Evolutionary conservation across 306 rosid species (phyloP), one percentile per base, ranked within the genome.

Genomic region (Pterocarpus macrocarpus): DNA sequence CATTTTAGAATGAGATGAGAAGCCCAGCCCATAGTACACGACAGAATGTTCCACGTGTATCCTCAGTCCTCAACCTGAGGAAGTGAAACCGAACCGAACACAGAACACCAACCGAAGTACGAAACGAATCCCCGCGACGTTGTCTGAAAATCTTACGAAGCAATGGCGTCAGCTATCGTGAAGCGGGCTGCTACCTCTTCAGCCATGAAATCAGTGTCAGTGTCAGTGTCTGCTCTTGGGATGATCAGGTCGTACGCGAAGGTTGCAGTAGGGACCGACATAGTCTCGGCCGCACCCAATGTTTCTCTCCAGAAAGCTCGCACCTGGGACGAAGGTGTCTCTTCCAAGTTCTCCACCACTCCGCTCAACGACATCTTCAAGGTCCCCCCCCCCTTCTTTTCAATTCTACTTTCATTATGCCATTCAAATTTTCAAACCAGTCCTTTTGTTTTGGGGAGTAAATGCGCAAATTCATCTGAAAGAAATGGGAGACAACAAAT

Each of bases 281-380:
- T 95, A 55, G 80, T 94, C 85, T 84, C 97, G 14, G 89, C 92
- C 33, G 92, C 94, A 45, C 86, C 97, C 38, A 78, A 84, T 71
- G 93, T 86, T 86, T 82, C 97, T 80, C 94, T 94, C 86, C 98
- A 91, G 87, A 95, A 91, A 77, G 98, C 99, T 87, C 95, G 97
- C 50, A 78, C 80, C 73, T 95, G 97, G 97, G 98, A 95, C 63
- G 97, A 95, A 64, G 99, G 97, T 14, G 87, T 95, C 81, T 86
- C 94, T 71, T 90, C 99, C 70, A 88, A 91, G 1, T 95, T 95
- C 90, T 77, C 96, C 86, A 88, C 98, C 32, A 91, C 95, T 72
- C 93, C 98, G 66, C 82, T 95, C 81, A 87, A 83, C 58, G 86
- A 95, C 71, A 90, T 95, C 73, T 95, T 95, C 88, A 93, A 91